These are phyloP conservation scores for Solanum medicagineum DNA, from an alignment of 257 asterid genomes.

Conservation along the genomic window DNA sequence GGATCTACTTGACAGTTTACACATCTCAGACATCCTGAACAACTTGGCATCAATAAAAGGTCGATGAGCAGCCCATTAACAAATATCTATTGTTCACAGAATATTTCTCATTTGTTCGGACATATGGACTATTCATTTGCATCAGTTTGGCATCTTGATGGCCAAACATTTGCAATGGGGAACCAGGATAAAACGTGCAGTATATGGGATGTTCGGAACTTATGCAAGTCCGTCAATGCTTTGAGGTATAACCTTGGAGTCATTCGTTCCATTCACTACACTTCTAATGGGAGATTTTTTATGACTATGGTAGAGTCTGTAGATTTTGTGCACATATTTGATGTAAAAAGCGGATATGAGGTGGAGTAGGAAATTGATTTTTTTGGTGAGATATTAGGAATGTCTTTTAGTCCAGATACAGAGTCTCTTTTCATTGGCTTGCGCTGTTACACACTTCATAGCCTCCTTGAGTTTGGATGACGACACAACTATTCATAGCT, in stretches of 20 bases:
- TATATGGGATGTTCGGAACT: conserved; percentile 71
- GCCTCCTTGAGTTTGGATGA: conserved; percentile 75
- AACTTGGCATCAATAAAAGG: neutral
- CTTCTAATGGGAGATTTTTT: conserved; percentile 68
- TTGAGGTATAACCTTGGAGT: conserved; percentile 80
- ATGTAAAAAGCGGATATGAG: conserved; percentile 53
- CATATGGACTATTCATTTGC: neutral
- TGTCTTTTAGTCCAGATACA: conserved; percentile 79
- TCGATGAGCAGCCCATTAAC: neutral
- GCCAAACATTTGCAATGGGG: conserved; percentile 27
- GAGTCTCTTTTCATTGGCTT: conserved; percentile 76
- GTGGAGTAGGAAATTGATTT: conserved; percentile 76
- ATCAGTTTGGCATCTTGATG: neutral
- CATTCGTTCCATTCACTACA: conserved; percentile 69
- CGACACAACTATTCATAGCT: conserved; percentile 57
- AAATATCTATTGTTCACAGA: neutral
- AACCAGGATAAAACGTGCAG: conserved; percentile 89
- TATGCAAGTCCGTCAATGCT: conserved; percentile 40
- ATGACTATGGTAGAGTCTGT: conserved; percentile 97
- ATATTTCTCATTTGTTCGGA: neutral
- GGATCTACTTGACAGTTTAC: neutral
- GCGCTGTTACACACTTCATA: conserved; percentile 75
- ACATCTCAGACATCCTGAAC: neutral
- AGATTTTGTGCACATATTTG: conserved; percentile 76
- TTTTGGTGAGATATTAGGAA: conserved; percentile 86